Base-by-base conservation (phyloP, 2,329 filamentous ascomycete species). In the Triangularia setosa region DNA sequence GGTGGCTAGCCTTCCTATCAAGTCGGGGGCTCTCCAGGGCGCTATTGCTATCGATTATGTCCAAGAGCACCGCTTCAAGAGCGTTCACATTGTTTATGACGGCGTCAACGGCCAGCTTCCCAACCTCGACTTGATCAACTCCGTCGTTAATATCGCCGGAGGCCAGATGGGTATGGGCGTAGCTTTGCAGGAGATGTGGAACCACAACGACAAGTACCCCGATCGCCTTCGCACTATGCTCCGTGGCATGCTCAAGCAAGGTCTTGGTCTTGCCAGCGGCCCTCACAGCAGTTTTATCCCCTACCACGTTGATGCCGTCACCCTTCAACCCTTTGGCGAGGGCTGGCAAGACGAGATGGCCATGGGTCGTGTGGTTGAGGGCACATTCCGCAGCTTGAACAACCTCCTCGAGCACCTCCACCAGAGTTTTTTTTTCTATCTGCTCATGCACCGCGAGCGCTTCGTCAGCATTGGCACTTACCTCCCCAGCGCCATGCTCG, bases 381-480 rank as follows among this genome's bases (percentile, higher is more conserved):
- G 93, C 71, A 85, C 95, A 2, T 96, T 96, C 76, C 85, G 95
- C 72, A 97, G 92, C 75, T 80, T 99, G 77, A 99, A 99, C 79
- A 99, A 99, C 74, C 80, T 99, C 64, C 84, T 99, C 30, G 95
- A 99, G 78, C 93, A 99, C 75, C 83, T 99, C 66, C 95, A 99
- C 75, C 95, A 99, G 79, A 97, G 93, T 76, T 99, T 99, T 82
- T 99, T 99, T 84, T 98, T 99, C 79, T 99, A 99, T 76, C 82
- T 99, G 60, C 83, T 99, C 54, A 93, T 98, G 87, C 90, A 96
- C 70, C 86, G 89, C 28, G 91, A 95, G 72, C 88, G 93, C 11
- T 99, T 99, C 74, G 95, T 98, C 70, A 98, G 93, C 77, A 99
- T 99, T 68, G 95, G 95, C 16, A 99, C 94, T 1, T 99, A 99